phyloP scores from a whole-genome alignment of 495 filamentous ascomycete genomes.

The Penicillium paradoxum region DNA sequence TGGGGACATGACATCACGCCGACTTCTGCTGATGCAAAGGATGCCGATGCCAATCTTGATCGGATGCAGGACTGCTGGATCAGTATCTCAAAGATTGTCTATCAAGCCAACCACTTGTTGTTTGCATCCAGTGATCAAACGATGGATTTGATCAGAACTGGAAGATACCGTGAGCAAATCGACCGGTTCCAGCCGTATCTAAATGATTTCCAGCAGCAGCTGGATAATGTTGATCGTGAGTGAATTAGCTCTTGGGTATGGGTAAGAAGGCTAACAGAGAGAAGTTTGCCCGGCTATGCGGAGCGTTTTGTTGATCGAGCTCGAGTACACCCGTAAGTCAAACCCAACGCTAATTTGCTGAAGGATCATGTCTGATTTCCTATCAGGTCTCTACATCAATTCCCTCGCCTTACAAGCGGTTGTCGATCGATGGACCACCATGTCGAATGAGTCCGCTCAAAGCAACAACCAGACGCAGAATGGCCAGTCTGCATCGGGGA shows the following conservation, averaged over 20 bases:
- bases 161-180: constrained; percentile 73
- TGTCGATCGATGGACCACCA: constrained; percentile 83
- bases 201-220: constrained; percentile 65
- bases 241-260: constrained; percentile 3
- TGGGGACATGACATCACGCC: constrained; percentile 50
- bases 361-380: constrained; percentile 10
- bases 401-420: constrained; percentile 91
- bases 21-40: constrained; percentile 22
- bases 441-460: constrained; percentile 51
- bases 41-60: constrained; percentile 34
- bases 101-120: constrained; percentile 74
- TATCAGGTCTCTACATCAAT: constrained; percentile 70
- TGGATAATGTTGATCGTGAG: constrained; percentile 57
- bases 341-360: neutral
- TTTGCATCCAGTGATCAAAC: constrained; percentile 83
- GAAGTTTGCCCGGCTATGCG: constrained; percentile 70
- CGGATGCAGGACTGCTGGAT: constrained; percentile 86
- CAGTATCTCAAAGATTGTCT: constrained; percentile 83
- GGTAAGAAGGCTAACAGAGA: constrained; percentile 16
- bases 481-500: constrained; percentile 37
- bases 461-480: constrained; percentile 32
- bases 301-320: constrained; percentile 83
- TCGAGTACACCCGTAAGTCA: constrained; percentile 70
- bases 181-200: constrained; percentile 75
- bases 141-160: constrained; percentile 76